Conservation (phyloP, 768 basidiomycete genomes). For the Hygrocybe coccinea region DNA sequence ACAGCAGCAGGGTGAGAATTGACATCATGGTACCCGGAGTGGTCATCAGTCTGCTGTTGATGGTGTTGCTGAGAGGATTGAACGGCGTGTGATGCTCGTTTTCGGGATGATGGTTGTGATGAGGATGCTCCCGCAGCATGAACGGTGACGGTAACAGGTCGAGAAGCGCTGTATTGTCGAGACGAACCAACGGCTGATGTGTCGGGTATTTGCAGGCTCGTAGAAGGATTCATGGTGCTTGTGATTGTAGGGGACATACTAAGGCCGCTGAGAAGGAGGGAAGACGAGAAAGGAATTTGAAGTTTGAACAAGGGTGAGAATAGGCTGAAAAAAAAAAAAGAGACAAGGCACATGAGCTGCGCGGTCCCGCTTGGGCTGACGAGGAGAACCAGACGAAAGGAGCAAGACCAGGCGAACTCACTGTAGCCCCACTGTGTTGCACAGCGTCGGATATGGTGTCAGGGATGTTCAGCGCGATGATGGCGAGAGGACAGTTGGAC, state of each 20-base stretch:
- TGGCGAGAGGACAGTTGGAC: not conserved
- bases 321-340: not conserved
- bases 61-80: constrained; percentile 41
- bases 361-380: not conserved
- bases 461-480: not conserved
- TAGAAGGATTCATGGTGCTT: constrained; percentile 1
- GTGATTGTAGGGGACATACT: not conserved
- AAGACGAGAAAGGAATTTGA: not conserved
- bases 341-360: too few species aligned
- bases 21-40: constrained; percentile 59
- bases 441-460: not conserved
- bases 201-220: constrained; percentile 12
- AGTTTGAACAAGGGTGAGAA: not conserved
- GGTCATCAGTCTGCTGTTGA: constrained; percentile 22
- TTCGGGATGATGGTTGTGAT: constrained; percentile 38
- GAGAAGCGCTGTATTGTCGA: constrained; percentile 21
- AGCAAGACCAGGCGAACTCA: not conserved
- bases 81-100: constrained; percentile 70
- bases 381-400: not conserved
- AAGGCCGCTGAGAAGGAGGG: not conserved
- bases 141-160: constrained; percentile 58
- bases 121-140: constrained; percentile 45
- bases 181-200: constrained; percentile 6
- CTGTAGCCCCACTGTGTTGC: not conserved
- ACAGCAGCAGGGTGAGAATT: constrained; percentile 81